Base-by-base conservation (phyloP, 495 filamentous ascomycete genomes). In the Penicillium alfredii region DNA sequence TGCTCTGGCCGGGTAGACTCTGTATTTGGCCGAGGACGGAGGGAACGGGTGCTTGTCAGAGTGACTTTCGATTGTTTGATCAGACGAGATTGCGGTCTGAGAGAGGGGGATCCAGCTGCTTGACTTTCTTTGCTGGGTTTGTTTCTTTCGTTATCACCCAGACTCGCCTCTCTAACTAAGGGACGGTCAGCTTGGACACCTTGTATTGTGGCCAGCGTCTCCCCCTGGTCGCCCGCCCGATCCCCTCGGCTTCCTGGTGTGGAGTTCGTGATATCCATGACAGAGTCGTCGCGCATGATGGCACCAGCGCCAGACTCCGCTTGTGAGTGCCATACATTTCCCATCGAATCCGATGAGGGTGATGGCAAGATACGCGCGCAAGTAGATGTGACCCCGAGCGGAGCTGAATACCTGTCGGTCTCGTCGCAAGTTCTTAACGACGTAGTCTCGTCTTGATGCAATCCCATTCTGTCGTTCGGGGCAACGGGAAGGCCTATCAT, bases 371-470 rank as follows among this genome's bases (percentile, higher is more conserved):
- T 15, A 33, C n/a, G 29, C 29, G 17, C 4, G 17, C 23, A 26
- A 14, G 14, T 11, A 6, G 16, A 33, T 13, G 29, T 33, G 21
- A 33, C 29, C 6, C 5, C 19, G 11, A 30, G 30, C 12, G 18
- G 11, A 35, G 22, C n/a, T 34, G 30, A 4, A 13, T 8, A 14
- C 23, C 26, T 33, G 5, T 34, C 16, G 15, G 30, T 33, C 38
- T 41, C 16, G 13, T 41, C 4, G 25, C 18, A 39, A 24, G 2
- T 30, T 39, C 26, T 20, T 39, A 33, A 20, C 30, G 15, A 38
- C 19, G 23, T 24, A 11, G 31, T 30, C 15, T 28, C 31, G 6
- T 15, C 36, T 39, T 10, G 30, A 16, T 18, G 20, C 15, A 9
- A 18, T 24, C 21, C 27, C 11, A 33, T 19, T 0, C 25, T 13